Conservation (phyloP, 208 protist species). For the Kentomonas sorsogonicus region DNA sequence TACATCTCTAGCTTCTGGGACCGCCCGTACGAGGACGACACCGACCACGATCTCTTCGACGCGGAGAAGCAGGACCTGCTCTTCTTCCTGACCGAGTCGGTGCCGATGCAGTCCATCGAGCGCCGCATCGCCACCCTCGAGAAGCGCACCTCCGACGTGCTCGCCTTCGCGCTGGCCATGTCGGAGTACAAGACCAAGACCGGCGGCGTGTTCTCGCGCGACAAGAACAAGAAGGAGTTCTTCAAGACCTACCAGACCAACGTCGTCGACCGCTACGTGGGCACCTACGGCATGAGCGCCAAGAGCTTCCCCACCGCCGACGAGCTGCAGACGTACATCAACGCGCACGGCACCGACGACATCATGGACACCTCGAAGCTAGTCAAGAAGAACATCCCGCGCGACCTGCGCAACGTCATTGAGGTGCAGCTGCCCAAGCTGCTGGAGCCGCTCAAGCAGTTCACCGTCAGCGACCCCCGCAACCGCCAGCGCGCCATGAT, state of each 20-base stretch:
- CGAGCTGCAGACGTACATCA: conserved; percentile 36
- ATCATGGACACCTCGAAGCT: conserved; percentile 58
- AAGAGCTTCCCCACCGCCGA: conserved; percentile 41
- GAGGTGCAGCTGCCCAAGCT: conserved; percentile 65
- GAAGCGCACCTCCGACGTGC: conserved; percentile 66
- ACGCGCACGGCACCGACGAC: conserved; percentile 23
- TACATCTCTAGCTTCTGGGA: conserved; percentile 97
- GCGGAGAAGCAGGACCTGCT: conserved; percentile 85
- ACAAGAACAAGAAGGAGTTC: conserved; percentile 73
- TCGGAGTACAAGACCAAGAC: conserved; percentile 36
- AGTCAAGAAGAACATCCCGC: conserved; percentile 49
- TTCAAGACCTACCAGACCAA: conserved; percentile 43
- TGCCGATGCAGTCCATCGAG: conserved; percentile 86
- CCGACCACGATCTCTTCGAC: conserved; percentile 80
- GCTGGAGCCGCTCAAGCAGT: conserved; percentile 64
- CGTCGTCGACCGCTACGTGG: conserved; percentile 36
- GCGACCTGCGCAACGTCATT: conserved; percentile 38
- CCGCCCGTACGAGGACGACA: conserved; percentile 64
- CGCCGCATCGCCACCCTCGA: conserved; percentile 89
- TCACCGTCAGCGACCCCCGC: conserved; percentile 42
- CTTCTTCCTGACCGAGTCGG: conserved; percentile 70
- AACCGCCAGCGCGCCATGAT: conserved; percentile 21
- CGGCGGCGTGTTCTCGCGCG: too few relatives aligned
- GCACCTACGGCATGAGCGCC: too few relatives aligned
- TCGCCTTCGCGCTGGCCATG: conserved; percentile 83